Base-by-base conservation (phyloP, 768 basidiomycete species). In the Pleurotus tuoliensis region DNA sequence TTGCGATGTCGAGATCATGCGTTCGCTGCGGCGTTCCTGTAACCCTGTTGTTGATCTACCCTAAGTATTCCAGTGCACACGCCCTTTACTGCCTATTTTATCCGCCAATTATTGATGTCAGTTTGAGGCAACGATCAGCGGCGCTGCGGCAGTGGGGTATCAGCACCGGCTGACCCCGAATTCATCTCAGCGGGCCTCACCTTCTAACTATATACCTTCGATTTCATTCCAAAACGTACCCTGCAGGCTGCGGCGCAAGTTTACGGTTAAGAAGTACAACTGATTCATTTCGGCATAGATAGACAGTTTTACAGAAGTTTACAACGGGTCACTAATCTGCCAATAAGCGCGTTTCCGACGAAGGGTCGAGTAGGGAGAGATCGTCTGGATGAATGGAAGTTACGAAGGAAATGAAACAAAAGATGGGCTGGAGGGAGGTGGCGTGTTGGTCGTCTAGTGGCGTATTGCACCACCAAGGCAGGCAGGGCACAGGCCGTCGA, bases 401-500 rank as follows among this genome's bases (percentile, higher is more conserved):
- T 48, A 34, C 47, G 51, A 39, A 56, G 16, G 51, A 12, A 18
- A 38, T 49, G 24, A n/a, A 47, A 39, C 15, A 15, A 24, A 34
- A 30, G 48, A 24, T 50, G 48, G 16, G 16, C n/a, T 27, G 48
- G 25, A n/a, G 12, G 48, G n/a, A 39, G 39, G 38, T 22, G 51
- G 39, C 18, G 51, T 38, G 27, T 50, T 50, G 22, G 15, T 34
- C 20, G 25, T 34, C 15, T 39, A 40, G 15, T 15, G 38, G 15
- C 27, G 51, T 11, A n/a, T 53, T 15, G 15, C 41, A 11, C 16
- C 61, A 38, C 64, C 65, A 20, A 66, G 67, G 60, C 78, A 80
- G 38, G 61, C 61, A n/a, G 78, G 76, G 58, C 79, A 81, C 55
- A 66, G 58, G 47, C 68, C 69, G 53, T 74, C 66, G 56, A 79